A percentile compares a stretch with the other conserved stretches of the same genome.
phyloP scores from a whole-genome alignment of 2,329 filamentous ascomycete genomes.

The Diaporthe helianthi region DNA sequence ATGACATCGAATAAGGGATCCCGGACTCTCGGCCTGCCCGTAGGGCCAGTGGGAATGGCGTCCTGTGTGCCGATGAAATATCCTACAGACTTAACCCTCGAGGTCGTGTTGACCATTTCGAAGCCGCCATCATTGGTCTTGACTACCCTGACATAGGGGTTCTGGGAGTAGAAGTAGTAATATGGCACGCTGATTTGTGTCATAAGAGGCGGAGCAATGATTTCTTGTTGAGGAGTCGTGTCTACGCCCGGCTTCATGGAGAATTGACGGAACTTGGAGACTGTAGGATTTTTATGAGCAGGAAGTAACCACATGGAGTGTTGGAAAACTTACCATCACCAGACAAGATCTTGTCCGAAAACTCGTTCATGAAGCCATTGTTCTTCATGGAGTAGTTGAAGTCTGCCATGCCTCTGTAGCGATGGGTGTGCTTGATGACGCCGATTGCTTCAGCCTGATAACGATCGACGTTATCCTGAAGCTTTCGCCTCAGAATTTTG shows the following conservation, averaged over 20 bases:
- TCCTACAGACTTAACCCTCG: constrained; percentile 61
- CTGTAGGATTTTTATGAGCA: constrained; percentile 41
- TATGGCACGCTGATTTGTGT: constrained; percentile 78
- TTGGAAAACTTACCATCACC: constrained; percentile 65
- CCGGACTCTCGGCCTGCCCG: constrained; percentile 62
- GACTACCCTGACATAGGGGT: constrained; percentile 74
- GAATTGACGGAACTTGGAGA: constrained; percentile 66
- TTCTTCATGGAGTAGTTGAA: constrained; percentile 80
- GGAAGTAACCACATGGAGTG: neutral
- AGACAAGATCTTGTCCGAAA: constrained; percentile 74
- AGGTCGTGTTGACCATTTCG: constrained; percentile 64
- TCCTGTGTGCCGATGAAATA: constrained; percentile 67
- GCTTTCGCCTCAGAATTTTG: constrained; percentile 62
- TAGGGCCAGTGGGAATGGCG: constrained; percentile 68
- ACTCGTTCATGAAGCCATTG: constrained; percentile 73
- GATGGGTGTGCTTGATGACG: constrained; percentile 78
- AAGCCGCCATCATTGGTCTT: constrained; percentile 60
- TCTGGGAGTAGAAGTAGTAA: constrained; percentile 84
- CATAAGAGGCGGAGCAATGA: constrained; percentile 82
- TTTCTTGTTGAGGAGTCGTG: constrained; percentile 65
- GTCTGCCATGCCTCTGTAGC: constrained; percentile 85
- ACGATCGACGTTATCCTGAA: constrained; percentile 72
- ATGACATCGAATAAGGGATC: constrained; percentile 69
- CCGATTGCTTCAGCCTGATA: constrained; percentile 77
- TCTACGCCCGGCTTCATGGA: constrained; percentile 69